These are phyloP conservation scores for Gnomoniopsis smithogilvyi DNA, from an alignment of 2,329 filamentous ascomycete genomes.

Conservation along the genomic window DNA sequence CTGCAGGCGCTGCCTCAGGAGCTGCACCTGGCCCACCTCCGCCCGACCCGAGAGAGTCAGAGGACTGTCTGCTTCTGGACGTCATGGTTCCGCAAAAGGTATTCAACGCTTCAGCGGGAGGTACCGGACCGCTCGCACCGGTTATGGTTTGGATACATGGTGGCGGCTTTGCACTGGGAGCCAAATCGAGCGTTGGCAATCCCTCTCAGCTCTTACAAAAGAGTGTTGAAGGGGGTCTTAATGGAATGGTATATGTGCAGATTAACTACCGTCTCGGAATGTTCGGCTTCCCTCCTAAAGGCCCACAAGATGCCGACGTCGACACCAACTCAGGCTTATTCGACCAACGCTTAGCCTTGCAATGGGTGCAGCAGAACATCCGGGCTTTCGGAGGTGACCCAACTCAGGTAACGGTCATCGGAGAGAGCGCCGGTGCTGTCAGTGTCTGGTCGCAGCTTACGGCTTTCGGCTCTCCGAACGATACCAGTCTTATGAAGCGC, in stretches of 20 bases:
- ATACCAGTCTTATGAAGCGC: constrained; percentile 38
- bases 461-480: constrained; percentile 35
- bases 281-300: constrained; percentile 43
- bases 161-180: constrained; percentile 40
- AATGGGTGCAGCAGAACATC: constrained; percentile 41
- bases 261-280: constrained; percentile 44
- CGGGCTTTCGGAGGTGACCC: constrained; percentile 37
- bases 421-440: constrained; percentile 42
- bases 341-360: constrained; percentile 33
- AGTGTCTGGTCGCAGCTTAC: constrained; percentile 48
- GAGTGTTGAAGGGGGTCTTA: constrained; percentile 8
- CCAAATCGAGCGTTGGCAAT: constrained; percentile 26
- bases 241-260: constrained; percentile 41
- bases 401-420: constrained; percentile 38
- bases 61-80: constrained; percentile 49
- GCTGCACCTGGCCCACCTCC: neutral
- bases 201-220: neutral
- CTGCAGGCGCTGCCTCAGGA: neutral
- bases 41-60: constrained; percentile 17
- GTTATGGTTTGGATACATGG: constrained; percentile 45
- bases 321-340: constrained; percentile 39
- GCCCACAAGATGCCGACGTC: constrained; percentile 4
- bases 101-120: neutral
- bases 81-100: constrained; percentile 31
- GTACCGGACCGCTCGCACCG: constrained; percentile 33